Evolutionary conservation across 192 early-diverging fungal genomes (phyloP).

Genomic region (Gryganskiella cystojenkinii): DNA sequence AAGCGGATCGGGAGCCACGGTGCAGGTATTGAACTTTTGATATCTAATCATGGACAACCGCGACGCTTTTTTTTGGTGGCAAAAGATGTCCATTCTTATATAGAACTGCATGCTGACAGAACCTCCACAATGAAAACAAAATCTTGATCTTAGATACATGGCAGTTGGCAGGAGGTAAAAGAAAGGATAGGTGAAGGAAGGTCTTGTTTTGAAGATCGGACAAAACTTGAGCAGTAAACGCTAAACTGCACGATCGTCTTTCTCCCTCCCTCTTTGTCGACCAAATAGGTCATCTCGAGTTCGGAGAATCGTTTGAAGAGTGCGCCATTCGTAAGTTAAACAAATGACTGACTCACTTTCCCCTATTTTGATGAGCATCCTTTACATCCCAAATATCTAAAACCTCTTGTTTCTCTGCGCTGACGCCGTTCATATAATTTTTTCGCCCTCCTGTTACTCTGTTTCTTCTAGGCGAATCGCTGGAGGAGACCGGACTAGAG

Average conservation of each 20-base stretch:
- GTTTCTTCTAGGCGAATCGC: conserved; percentile 45
- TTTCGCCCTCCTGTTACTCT: no score
- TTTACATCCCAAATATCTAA: no score
- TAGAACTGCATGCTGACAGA: no score
- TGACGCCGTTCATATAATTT: no score
- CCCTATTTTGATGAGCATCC: no score
- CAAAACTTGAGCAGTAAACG: no score
- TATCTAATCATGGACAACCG: neutral
- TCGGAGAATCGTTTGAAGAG: conserved; percentile 61
- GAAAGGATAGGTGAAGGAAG: neutral
- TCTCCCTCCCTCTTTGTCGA: neutral
- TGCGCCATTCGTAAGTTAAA: conserved; percentile 3
- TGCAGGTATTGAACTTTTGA: conserved; percentile 49
- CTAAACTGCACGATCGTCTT: no score
- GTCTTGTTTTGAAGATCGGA: no score
- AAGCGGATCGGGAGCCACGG: conserved; percentile 66
- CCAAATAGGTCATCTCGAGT: conserved; percentile 61
- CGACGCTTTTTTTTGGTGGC: neutral
- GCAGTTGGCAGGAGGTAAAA: conserved; percentile 62
- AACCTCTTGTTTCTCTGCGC: neutral
- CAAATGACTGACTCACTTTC: neutral
- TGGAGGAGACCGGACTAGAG: conserved; percentile 57
- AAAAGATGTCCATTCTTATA: no score
- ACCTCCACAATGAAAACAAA: no score
- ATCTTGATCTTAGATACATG: conserved; percentile 53